phyloP scores from a whole-genome alignment of 1,284 basidiomycete species.

The Heterobasidion parviporum region DNA sequence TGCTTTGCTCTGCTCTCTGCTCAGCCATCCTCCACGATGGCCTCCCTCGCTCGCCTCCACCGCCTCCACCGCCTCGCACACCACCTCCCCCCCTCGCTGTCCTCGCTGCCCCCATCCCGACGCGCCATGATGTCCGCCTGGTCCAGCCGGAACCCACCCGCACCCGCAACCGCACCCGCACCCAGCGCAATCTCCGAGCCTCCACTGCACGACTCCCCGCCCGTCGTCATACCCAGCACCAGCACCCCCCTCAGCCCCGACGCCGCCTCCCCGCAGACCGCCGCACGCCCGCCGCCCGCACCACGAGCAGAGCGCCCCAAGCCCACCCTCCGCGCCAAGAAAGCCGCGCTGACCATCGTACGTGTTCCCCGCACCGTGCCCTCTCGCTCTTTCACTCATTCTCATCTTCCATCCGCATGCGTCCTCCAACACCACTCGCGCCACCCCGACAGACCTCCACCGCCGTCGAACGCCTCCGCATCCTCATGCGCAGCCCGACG shows the following conservation, averaged over 20 bases:
- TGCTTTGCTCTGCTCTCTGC: not conserved
- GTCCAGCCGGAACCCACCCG: constrained; percentile 16
- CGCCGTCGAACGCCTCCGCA: constrained; percentile 69
- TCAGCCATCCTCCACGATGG: constrained; percentile 9
- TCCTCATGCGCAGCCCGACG: constrained; percentile 69
- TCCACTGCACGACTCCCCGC: constrained; percentile 38
- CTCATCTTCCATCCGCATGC: not conserved
- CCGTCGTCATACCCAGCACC: constrained; percentile 38
- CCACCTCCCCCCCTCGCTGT: not conserved
- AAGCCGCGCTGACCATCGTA: constrained; percentile 80
- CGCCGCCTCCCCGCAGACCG: constrained; percentile 60
- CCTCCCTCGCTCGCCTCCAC: constrained; percentile 13
- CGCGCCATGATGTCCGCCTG: constrained; percentile 58
- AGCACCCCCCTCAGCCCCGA: constrained; percentile 42
- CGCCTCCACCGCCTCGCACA: constrained; percentile 10
- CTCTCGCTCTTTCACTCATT: not conserved
- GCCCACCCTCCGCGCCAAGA: constrained; percentile 65
- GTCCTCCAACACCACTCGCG: too few species aligned
- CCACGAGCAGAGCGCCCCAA: constrained; percentile 58
- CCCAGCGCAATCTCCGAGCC: constrained; percentile 15
- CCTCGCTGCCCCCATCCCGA: constrained; percentile 12
- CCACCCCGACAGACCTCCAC: constrained; percentile 56
- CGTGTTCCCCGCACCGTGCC: constrained; percentile 23
- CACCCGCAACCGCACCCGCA: constrained; percentile 4
- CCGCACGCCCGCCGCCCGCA: constrained; percentile 58